Base-by-base conservation (phyloP, 306 rosid species). In the Mimosa bimucronata region DNA sequence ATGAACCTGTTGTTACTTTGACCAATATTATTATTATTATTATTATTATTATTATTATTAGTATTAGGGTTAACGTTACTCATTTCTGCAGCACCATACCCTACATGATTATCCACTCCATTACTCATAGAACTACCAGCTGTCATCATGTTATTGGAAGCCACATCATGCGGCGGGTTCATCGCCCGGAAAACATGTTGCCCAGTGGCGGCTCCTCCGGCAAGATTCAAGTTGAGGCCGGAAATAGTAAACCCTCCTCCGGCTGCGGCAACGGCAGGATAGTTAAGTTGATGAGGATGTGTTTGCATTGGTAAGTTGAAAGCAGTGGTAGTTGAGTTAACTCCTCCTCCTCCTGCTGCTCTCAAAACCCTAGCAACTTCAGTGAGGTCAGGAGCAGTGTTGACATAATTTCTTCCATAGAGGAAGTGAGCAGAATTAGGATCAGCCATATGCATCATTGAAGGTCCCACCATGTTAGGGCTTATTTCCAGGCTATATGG, bases 361-460 rank as follows among this genome's bases (percentile, higher is more conserved):
- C 98, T 86, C 10, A 90, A 66, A 46, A 83, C 87, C 78, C 95
- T 85, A 9, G 88, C 78, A 6, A 92, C 66, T 80, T 92, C 96
- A 9, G 90, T 91, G 16, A 92, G 68, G 37, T 94, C 98, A 8
- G 91, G 80, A 7, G 91, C 82, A 70, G 23, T 71, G 50, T 71
- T 79, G 75, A 87, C 80, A 87, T 74, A 82, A 73, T 83, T 88
- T 71, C 97, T 85, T 57, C 94, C 97, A 23, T 86, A 89, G 7
- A 88, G 85, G 80, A 82, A 90, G 66, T 89, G 89, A 41, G 69
- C 31, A 18, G 81, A 67, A 40, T 67, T 28, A 23, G 88, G 91
- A 57, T 90, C 93, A 41, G 77, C 92, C 4, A 94, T 1, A 21
- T 91, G 98, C 93, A 92, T 92, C 84, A 90, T 81, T 65, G 87